Evolutionary conservation across 805 yeast species (phyloP), one percentile per base, ranked within the genome.

Genomic region (Blastobotrys terrestris): DNA sequence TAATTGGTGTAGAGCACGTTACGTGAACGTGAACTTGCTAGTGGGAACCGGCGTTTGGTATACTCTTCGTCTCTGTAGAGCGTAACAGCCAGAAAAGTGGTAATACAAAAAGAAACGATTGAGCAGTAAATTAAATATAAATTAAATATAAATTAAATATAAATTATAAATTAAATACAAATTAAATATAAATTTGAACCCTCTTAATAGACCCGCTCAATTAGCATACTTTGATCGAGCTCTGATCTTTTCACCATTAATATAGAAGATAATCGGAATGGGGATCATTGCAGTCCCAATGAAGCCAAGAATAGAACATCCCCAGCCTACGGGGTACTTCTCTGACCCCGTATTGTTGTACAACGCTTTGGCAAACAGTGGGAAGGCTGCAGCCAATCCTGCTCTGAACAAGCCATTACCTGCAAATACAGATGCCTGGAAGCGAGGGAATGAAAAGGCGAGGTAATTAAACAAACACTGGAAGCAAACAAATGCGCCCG

Each of bases 361-460:
- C 77, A 83, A 74, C 26, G 77, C 75, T 31, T 71, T 62, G 3
- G 84, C 84, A 64, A 83, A 82, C 50, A 83, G 67, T 45, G 84
- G 83, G 69, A 79, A 79, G 2, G 73, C 75, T 51, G 77, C 77
- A 0, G 81, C 84, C 58, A 76, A 69, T 0, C 67, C 67, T 2
- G 77, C 69, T 55, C 84, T 72, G 57, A 73, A 71, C 35, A 79
- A 66, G 44, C 70, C 76, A 57, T 78, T 79, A 44, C 79, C 77
- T 2, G 83, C 83, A 64, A 76, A 78, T 1, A 76, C 81, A 0
- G 83, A 77, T 2, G 83, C 83, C 56, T 77, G 58, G 61, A 72
- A 77, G 51, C 75, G 66, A 45, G 72, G 75, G 62, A 76, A 80
- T 5, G 78, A 71, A 53, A 69, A 66, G 1, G 77, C 77, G 55